Base-by-base conservation (phyloP, 2,329 filamentous ascomycete genomes). In the Sclerotinia glacialis region DNA sequence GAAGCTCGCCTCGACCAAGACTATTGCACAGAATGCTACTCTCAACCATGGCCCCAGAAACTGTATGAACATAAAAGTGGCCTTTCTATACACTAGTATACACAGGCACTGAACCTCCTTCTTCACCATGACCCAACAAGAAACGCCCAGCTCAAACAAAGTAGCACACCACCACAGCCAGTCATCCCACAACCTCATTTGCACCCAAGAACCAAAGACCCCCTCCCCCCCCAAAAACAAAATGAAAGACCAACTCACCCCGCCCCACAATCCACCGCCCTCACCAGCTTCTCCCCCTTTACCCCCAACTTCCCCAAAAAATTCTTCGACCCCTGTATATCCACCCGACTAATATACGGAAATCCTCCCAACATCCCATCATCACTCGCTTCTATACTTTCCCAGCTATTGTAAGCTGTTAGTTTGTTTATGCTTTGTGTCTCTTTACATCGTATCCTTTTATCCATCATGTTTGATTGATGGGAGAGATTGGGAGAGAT, bases 291-390 rank as follows among this genome's bases (percentile, higher is more conserved):
- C 64, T 69, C 69, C 31, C 71, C 72, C 21, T 69, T 69, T 21
- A 83, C 76, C 9, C 84, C 84, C 5, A 93, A 78, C 74, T 90
- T 91, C 18, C 86, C 83, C 44, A 92, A 77, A 76, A 93, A 92
- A 63, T 83, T 87, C 44, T 84, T 83, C 0, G 87, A 91, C 52
- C 88, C 89, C 72, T 88, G 86, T 9, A 94, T 81, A 76, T 93
- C 91, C 68, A 90, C 83, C 69, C 86, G 84, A 44, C 86, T 89
- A 74, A 91, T 83, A 76, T 87, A 83, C 1, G 85, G 85, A 80
- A 78, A 93, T 67, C 84, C 91, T 69, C 92, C 93, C 1, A 96
- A 88, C 89, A 95, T 93, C 74, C 92, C 91, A 72, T 89, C 84
- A 69, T 85, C 82, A 68, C 83, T 82, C 14, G 83, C 79, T 47